Percentiles rank a stretch among this genome's conserved stretches.
These are phyloP conservation scores for Aspergillus biplanus DNA, from an alignment of 495 filamentous ascomycete genomes.

Conservation along the genomic window DNA sequence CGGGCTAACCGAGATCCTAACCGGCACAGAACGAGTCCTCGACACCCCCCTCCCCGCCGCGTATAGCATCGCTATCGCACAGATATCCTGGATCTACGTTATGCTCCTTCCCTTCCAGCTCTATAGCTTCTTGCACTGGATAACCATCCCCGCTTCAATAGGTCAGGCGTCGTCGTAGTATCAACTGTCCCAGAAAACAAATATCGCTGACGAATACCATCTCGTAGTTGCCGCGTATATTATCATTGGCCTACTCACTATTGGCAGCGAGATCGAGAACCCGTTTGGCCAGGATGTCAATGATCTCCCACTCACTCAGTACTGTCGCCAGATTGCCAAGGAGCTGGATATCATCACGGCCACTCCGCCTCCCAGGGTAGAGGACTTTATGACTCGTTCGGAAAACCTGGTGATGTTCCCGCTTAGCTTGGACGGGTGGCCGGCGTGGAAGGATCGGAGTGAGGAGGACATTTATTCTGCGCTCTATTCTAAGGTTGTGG, in stretches of 20 bases:
- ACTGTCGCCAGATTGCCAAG: slow-evolving; percentile 68
- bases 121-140: slow-evolving; percentile 60
- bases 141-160: slow-evolving; percentile 81
- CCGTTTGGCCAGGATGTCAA: slow-evolving; percentile 89
- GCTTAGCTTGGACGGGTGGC: slow-evolving; percentile 58
- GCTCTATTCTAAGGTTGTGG: slow-evolving; percentile 49
- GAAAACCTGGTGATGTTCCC: slow-evolving; percentile 71
- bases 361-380: slow-evolving; percentile 53
- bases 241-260: slow-evolving; percentile 81
- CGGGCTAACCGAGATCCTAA: slow-evolving; percentile 72
- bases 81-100: slow-evolving; percentile 87
- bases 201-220: not conserved
- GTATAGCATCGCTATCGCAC: slow-evolving; percentile 81
- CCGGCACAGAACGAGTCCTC: slow-evolving; percentile 76
- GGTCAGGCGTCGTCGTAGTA: slow-evolving; percentile 37
- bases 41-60: slow-evolving; percentile 85
- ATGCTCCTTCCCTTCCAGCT: slow-evolving; percentile 84
- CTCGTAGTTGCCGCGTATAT: slow-evolving; percentile 75
- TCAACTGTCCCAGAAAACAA: not conserved
- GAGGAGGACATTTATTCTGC: slow-evolving; percentile 61
- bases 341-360: slow-evolving; percentile 76
- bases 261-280: slow-evolving; percentile 85
- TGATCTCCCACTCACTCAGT: slow-evolving; percentile 76
- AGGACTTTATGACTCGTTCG: slow-evolving; percentile 58
- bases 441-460: slow-evolving; percentile 62